These are phyloP conservation scores for Phytopythium delawarense DNA, from an alignment of 352 stramenopile genomes.

Conservation along the genomic window DNA sequence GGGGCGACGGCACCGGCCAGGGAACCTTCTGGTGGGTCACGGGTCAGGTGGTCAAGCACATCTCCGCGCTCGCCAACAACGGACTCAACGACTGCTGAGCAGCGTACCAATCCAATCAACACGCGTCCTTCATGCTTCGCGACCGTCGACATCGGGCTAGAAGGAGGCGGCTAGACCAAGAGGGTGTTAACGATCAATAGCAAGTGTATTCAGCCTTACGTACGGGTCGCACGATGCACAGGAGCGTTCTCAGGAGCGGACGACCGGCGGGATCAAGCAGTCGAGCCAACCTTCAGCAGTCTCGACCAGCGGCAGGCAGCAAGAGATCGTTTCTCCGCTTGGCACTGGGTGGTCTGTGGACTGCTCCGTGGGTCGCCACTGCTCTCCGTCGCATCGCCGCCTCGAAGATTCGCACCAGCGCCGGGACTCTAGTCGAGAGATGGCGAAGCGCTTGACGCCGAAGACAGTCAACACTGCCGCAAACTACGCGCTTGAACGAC, in stretches of 20 bases:
- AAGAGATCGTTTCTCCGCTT: not conserved
- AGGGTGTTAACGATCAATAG: not conserved
- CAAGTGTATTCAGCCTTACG: not conserved
- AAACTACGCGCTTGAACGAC: not conserved
- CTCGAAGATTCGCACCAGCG: not conserved
- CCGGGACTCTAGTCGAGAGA: not conserved
- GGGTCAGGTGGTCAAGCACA: slow-evolving; percentile 1
- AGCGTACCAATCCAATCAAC: not conserved
- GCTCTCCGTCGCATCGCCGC: not conserved
- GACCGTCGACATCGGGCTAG: too few relatives aligned
- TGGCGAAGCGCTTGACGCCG: not conserved
- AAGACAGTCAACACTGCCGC: not conserved
- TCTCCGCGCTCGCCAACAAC: slow-evolving; percentile 1
- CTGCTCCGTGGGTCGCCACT: not conserved
- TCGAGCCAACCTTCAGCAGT: not conserved
- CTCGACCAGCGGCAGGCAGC: not conserved
- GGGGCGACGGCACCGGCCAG: not conserved
- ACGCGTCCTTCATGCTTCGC: too few relatives aligned
- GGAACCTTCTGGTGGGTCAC: slow-evolving; percentile 1
- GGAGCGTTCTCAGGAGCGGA: not conserved
- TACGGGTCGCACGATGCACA: not conserved
- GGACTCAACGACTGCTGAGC: slow-evolving; percentile 1
- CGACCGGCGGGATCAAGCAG: not conserved
- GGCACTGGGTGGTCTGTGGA: not conserved
- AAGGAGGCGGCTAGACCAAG: too few relatives aligned